These are phyloP conservation scores for Babesia bigemina DNA, from an alignment of 169 alveolate species.

Conservation along the genomic window DNA sequence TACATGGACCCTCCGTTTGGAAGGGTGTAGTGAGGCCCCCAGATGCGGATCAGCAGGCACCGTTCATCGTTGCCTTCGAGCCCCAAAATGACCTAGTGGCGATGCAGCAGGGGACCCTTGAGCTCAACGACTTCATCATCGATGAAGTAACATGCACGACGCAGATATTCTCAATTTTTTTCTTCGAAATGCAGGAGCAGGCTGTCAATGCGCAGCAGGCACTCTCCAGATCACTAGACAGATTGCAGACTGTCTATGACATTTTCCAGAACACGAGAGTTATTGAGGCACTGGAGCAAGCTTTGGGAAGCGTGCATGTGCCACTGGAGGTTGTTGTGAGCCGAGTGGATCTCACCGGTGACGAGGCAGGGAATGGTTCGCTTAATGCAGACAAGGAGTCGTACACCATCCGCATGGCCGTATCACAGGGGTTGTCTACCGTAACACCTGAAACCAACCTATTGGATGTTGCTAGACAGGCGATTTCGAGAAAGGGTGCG, in stretches of 20 bases:
- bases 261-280: conserved; percentile 40
- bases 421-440: conserved; percentile 16
- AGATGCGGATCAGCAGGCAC: conserved; percentile 26
- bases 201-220: conserved; percentile 45
- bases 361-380: background rate
- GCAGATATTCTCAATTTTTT: conserved; percentile 52
- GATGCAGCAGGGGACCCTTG: conserved; percentile 54
- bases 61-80: conserved; percentile 61
- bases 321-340: conserved; percentile 52
- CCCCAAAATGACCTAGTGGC: conserved; percentile 40
- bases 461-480: conserved; percentile 25
- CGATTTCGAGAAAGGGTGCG: conserved; percentile 47
- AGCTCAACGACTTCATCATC: conserved; percentile 18
- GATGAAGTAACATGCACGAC: conserved; percentile 25
- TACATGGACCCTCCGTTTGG: conserved; percentile 69
- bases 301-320: conserved; percentile 34
- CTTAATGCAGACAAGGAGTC: conserved; percentile 24
- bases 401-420: conserved; percentile 43
- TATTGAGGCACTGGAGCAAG: conserved; percentile 32
- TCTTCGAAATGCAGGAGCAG: conserved; percentile 25
- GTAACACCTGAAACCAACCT: conserved; percentile 47
- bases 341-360: conserved; percentile 24
- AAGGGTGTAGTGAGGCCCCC: conserved; percentile 31
- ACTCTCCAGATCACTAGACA: conserved; percentile 33
- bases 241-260: conserved; percentile 32